Evolutionary conservation across 257 asterid genomes (phyloP).

Genomic region (Primulina eburnea): DNA sequence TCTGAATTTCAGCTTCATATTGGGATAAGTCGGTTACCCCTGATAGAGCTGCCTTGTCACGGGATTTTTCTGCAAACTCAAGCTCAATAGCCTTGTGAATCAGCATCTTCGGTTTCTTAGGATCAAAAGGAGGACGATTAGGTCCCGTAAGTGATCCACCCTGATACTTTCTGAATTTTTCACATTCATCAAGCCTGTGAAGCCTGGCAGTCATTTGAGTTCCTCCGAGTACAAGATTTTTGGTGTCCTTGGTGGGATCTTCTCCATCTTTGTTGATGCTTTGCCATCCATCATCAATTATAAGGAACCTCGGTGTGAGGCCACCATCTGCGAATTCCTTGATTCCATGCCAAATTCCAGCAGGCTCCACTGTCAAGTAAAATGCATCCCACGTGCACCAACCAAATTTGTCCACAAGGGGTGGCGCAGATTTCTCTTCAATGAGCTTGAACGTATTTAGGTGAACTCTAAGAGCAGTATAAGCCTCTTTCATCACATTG

Average conservation of each 20-base stretch:
- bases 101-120: constrained; percentile 56
- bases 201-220: constrained; percentile 47
- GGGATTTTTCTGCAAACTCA: constrained; percentile 60
- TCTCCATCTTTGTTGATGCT: constrained; percentile 47
- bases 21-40: constrained; percentile 40
- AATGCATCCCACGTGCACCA: constrained; percentile 60
- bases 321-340: constrained; percentile 29
- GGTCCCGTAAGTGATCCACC: constrained; percentile 47
- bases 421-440: constrained; percentile 38
- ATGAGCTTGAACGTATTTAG: constrained; percentile 35
- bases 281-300: constrained; percentile 58
- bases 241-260: constrained; percentile 37
- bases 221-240: constrained; percentile 27
- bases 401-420: constrained; percentile 34
- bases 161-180: constrained; percentile 36
- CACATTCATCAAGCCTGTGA: constrained; percentile 37
- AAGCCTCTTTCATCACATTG: constrained; percentile 35
- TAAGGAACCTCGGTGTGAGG: constrained; percentile 33
- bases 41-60: constrained; percentile 45
- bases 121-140: constrained; percentile 43
- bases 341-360: constrained; percentile 42
- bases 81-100: constrained; percentile 70
- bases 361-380: constrained; percentile 43
- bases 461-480: constrained; percentile 31
- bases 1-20: constrained; percentile 35